These are phyloP conservation scores for Mallotus japonicus DNA, from an alignment of 441 rosid genomes.

Conservation along the genomic window DNA sequence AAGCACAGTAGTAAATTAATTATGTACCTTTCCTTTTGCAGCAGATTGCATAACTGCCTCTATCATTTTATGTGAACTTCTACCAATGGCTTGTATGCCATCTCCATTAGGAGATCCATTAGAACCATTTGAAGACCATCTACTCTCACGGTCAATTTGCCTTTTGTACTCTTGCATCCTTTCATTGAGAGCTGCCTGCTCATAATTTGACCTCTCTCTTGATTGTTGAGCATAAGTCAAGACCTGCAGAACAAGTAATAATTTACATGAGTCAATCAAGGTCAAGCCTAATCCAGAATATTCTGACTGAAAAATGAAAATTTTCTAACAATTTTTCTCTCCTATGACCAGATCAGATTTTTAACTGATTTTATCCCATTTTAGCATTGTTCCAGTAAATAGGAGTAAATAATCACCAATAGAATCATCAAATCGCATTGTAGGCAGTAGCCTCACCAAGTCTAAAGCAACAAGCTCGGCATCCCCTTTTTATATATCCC, in stretches of 20 bases:
- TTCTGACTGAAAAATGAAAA: background rate
- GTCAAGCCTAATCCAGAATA: background rate
- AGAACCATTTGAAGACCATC: constrained; percentile 80
- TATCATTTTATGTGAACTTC: constrained; percentile 99
- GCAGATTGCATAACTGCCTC: constrained; percentile 99
- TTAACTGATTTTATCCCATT: background rate
- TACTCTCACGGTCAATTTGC: constrained; percentile 96
- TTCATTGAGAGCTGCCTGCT: constrained; percentile 91
- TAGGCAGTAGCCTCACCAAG: background rate
- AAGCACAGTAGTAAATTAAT: constrained; percentile 11
- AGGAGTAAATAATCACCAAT: background rate
- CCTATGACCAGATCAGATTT: background rate
- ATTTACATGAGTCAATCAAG: constrained; percentile 2
- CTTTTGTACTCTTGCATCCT: constrained; percentile 98
- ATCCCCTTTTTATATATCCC: background rate
- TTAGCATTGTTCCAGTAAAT: background rate
- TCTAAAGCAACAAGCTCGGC: background rate
- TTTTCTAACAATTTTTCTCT: background rate
- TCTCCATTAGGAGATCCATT: constrained; percentile 98
- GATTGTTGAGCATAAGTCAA: constrained; percentile 96
- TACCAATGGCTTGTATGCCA: constrained; percentile 96
- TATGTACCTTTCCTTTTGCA: constrained; percentile 87
- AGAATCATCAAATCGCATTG: background rate
- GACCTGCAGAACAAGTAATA: constrained; percentile 49
- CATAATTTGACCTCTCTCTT: constrained; percentile 95